phyloP scores from a whole-genome alignment of 257 asterid species.

The Primulina eburnea region DNA sequence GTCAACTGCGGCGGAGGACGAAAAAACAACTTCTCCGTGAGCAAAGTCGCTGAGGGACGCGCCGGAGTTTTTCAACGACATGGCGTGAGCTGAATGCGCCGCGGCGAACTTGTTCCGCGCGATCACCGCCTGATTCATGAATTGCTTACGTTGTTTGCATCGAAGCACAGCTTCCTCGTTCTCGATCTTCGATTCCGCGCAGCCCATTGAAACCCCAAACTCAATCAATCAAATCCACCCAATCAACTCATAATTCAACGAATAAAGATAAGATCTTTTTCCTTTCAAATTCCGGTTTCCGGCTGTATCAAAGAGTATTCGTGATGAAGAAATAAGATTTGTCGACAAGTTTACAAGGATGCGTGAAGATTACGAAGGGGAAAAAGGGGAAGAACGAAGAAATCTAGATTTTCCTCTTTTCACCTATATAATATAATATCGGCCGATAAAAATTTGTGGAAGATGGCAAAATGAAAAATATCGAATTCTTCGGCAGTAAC shows the following conservation, averaged over 20 bases:
- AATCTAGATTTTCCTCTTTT: neutral
- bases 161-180: constrained; percentile 80
- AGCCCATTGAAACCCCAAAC: constrained; percentile 52
- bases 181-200: constrained; percentile 89
- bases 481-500: neutral
- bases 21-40: constrained; percentile 64
- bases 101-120: constrained; percentile 90
- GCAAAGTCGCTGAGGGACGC: constrained; percentile 93
- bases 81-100: constrained; percentile 79
- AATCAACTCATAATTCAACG: neutral
- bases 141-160: constrained; percentile 81
- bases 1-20: constrained; percentile 27
- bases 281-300: neutral
- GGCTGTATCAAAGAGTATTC: neutral
- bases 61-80: constrained; percentile 86
- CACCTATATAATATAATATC: neutral
- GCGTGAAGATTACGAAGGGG: neutral
- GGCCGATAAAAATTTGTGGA: neutral
- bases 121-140: constrained; percentile 81
- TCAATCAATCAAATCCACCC: neutral
- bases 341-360: neutral
- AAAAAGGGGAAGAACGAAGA: neutral
- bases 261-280: neutral
- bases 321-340: neutral
- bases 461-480: neutral